These are phyloP conservation scores for Trichopus zeylanicus DNA, from an alignment of 116 monocot species.

Conservation along the genomic window DNA sequence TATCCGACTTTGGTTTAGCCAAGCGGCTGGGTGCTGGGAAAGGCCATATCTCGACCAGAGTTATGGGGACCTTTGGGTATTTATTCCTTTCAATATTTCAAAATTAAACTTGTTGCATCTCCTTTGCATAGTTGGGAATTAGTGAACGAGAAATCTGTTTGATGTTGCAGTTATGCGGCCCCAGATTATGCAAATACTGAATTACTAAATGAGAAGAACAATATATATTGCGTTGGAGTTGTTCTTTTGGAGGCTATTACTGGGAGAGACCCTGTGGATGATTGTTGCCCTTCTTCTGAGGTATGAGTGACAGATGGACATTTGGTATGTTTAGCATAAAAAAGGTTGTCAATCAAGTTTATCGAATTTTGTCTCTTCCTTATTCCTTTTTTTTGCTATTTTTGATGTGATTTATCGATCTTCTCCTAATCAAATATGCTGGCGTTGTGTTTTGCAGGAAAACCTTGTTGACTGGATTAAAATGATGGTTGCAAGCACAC, in stretches of 20 bases:
- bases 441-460: constrained; percentile 42
- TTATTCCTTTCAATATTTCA: constrained; percentile 2
- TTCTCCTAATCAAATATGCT: no score
- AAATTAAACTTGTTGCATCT: not conserved
- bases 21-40: constrained; percentile 73
- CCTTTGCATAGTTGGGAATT: not conserved
- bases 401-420: no score
- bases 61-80: constrained; percentile 87
- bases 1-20: constrained; percentile 82
- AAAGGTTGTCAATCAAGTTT: no score
- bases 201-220: constrained; percentile 78
- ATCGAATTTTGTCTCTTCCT: no score
- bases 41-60: constrained; percentile 72
- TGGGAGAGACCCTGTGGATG: constrained; percentile 84
- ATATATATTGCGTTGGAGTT: constrained; percentile 79
- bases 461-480: constrained; percentile 95
- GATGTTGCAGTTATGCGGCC: constrained; percentile 57
- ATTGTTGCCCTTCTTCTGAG: constrained; percentile 55
- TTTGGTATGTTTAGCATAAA: no score
- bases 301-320: no score
- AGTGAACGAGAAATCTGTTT: not conserved
- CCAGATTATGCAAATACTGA: constrained; percentile 91
- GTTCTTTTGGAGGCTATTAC: constrained; percentile 80
- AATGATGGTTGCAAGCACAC: constrained; percentile 84
- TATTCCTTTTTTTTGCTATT: no score